Evolutionary conservation across 2,329 filamentous ascomycete genomes (phyloP), one percentile per base, ranked within the genome.

Genomic region (Rhytidhysteron rufulum): DNA sequence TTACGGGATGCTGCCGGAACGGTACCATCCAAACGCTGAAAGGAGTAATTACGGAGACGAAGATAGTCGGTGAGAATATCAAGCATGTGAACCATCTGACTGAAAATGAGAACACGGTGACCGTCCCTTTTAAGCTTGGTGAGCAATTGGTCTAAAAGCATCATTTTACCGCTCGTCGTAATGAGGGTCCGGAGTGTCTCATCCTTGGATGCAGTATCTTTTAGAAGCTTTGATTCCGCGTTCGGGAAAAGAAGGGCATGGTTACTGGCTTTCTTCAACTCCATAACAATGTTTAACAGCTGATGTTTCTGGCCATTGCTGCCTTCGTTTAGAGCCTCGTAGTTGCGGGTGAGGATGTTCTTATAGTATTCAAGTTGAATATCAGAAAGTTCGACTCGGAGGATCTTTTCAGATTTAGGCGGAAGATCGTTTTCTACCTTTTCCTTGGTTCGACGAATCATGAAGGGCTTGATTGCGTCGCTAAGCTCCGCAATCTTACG

Each of bases 21-120:
- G 2, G 93, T 98, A 52, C 93, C 93, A 61, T 98, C 93, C 6
- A 98, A 79, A 15, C 93, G 81, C 62, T 98, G 94, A 60, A 93
- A 97, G 43, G 93, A 83, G 66, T 97, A 94, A n/a, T 90, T 89
- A 47, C 93, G 85, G 39, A 93, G 79, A 37, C 88, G 86, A 50
- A 97, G 80, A 61, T 98, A 98, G 57, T 98, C 91, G 33, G 88
- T 88, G 2, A 98, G 76, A 39, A 98, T 93, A 58, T 98, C 90
- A 17, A 98, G 78, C 86, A 98, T 97, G 62, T 88, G 94, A 25
- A 98, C 94, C 93, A 98, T 98, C 63, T 98, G 93, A 63, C 91
- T 97, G 73, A 98, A 98, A 50, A 98, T 97, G 48, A 98, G 72
- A 10, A 98, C 94, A 40, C 93, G 87, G 66, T 98, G 93, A 34